Percentiles rank a stretch among this genome's conserved stretches.
phyloP scores from a whole-genome alignment of 805 yeast species.

The Kodamaea laetipori region DNA sequence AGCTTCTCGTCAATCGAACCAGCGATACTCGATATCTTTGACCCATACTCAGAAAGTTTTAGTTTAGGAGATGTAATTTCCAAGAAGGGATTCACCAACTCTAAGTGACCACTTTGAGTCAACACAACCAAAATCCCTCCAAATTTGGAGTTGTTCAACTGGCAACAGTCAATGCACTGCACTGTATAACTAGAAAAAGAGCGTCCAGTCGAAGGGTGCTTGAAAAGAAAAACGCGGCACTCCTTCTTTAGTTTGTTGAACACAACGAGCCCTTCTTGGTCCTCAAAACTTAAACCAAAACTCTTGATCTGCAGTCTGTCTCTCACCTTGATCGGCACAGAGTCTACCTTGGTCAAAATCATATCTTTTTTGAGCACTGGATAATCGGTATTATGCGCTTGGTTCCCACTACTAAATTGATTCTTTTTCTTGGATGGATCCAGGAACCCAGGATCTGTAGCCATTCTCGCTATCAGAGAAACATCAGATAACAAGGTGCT shows the following conservation, averaged over 20 bases:
- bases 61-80: constrained; percentile 42
- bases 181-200: constrained; percentile 33
- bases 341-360: constrained; percentile 63
- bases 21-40: constrained; percentile 16
- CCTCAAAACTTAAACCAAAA: constrained; percentile 45
- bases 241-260: constrained; percentile 45
- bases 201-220: constrained; percentile 31
- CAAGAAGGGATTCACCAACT: constrained; percentile 59
- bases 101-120: background rate
- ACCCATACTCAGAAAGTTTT: constrained; percentile 17
- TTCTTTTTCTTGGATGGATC: constrained; percentile 17
- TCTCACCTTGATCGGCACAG: constrained; percentile 31
- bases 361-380: constrained; percentile 60
- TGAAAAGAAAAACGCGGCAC: constrained; percentile 54
- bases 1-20: constrained; percentile 33
- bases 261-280: constrained; percentile 63
- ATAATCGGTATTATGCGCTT: constrained; percentile 25
- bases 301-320: constrained; percentile 36
- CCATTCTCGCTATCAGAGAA: constrained; percentile 49
- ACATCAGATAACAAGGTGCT: constrained; percentile 45
- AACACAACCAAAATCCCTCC: constrained; percentile 51
- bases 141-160: constrained; percentile 34
- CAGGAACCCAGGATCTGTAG: constrained; percentile 34
- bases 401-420: background rate
- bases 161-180: constrained; percentile 40